A percentile compares a stretch with the other conserved stretches of the same genome.
Conservation (phyloP, 495 filamentous ascomycete species). For the Cryomyces minteri region DNA sequence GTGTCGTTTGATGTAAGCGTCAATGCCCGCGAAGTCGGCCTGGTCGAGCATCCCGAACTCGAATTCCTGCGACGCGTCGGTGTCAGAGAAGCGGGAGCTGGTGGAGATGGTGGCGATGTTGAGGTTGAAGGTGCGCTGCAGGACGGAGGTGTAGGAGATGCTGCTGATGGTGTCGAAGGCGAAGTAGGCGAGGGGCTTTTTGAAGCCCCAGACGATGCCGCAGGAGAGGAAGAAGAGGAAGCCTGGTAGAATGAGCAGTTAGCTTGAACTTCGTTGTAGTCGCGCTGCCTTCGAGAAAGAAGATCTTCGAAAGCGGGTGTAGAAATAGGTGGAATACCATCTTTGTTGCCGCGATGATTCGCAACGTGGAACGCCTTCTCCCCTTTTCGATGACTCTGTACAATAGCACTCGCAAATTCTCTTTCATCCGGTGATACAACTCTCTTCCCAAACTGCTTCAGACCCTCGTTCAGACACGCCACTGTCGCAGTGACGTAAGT, state of each 20-base stretch:
- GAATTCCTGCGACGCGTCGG: conserved; percentile 10
- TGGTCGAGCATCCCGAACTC: conserved; percentile 27
- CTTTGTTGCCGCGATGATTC: conserved; percentile 82
- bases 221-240: conserved; percentile 76
- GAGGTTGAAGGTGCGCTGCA: conserved; percentile 89
- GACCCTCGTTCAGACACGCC: conserved; percentile 37
- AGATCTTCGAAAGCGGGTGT: not conserved
- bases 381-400: conserved; percentile 70
- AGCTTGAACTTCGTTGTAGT: not conserved
- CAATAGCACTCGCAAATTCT: conserved; percentile 58
- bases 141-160: conserved; percentile 73
- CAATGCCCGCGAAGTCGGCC: conserved; percentile 45
- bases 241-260: conserved; percentile 24
- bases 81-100: conserved; percentile 14
- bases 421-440: conserved; percentile 52
- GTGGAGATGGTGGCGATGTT: conserved; percentile 38
- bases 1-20: conserved; percentile 64
- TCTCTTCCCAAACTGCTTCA: conserved; percentile 32
- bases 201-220: conserved; percentile 87
- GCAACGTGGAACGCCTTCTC: conserved; percentile 89
- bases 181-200: conserved; percentile 82
- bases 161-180: conserved; percentile 60
- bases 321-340: conserved; percentile 30
- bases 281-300: not conserved
- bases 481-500: conserved; percentile 41